A percentile compares a stretch with the other conserved stretches of the same genome.
Evolutionary conservation across 495 filamentous ascomycete genomes (phyloP).

Genomic region (Xylaria acuta): DNA sequence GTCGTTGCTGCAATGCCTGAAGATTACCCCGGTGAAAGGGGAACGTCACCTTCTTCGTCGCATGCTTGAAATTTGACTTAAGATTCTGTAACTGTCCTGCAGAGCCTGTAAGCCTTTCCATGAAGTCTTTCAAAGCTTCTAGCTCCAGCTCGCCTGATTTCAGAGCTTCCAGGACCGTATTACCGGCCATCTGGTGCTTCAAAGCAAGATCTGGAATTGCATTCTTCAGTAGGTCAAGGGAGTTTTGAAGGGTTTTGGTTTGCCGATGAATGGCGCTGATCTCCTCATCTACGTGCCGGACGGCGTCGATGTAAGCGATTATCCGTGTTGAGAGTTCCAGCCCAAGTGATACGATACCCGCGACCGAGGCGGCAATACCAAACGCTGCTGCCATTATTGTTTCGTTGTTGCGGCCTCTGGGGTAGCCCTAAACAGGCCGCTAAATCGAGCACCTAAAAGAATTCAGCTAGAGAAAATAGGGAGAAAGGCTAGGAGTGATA

Average conservation of each 20-base stretch:
- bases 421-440: not conserved
- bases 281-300: not conserved
- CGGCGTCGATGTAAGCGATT: conserved; percentile 4
- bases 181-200: not conserved
- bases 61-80: not conserved
- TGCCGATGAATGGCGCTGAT: not conserved
- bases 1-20: conserved; percentile 10
- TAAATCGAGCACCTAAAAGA: no score
- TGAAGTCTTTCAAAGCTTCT: not conserved
- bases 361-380: not conserved
- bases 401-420: not conserved
- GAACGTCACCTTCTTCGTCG: not conserved
- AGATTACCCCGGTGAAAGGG: not conserved
- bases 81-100: not conserved
- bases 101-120: not conserved
- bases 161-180: not conserved
- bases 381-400: conserved; percentile 9
- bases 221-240: not conserved
- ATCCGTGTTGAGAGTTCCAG: conserved; percentile 1
- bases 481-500: no score
- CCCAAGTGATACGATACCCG: conserved; percentile 7
- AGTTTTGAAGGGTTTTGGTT: not conserved
- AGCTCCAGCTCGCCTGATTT: not conserved
- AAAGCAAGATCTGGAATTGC: not conserved
- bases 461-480: no score